Conservation (phyloP, 2,329 filamentous ascomycete genomes). For the Aureobasidium sp. region DNA sequence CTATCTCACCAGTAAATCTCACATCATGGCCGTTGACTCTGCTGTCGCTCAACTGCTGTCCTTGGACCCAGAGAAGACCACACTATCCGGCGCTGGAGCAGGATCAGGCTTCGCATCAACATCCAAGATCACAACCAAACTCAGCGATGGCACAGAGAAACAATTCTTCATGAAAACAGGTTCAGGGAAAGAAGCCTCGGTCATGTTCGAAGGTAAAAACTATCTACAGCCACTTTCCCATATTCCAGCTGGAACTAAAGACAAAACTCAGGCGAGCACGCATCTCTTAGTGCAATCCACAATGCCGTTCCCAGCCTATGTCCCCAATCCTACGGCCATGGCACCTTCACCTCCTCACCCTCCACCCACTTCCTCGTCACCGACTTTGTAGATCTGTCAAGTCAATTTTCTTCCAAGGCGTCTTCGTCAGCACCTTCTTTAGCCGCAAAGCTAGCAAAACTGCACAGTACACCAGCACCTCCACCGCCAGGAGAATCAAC, state of each 20-base stretch:
- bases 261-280: constrained; percentile 57
- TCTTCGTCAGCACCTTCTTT: constrained; percentile 44
- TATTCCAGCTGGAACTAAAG: constrained; percentile 18
- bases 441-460: constrained; percentile 65
- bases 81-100: constrained; percentile 50
- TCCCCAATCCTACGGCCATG: constrained; percentile 66
- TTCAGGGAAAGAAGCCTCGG: constrained; percentile 46
- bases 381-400: constrained; percentile 66
- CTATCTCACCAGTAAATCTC: not conserved
- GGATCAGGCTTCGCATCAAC: constrained; percentile 58
- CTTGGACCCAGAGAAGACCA: constrained; percentile 47
- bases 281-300: constrained; percentile 76
- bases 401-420: constrained; percentile 20
- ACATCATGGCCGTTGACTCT: constrained; percentile 47
- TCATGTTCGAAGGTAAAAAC: constrained; percentile 55
- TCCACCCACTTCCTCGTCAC: constrained; percentile 55
- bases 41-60: constrained; percentile 54
- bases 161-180: constrained; percentile 68
- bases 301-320: constrained; percentile 63
- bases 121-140: constrained; percentile 46
- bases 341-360: constrained; percentile 41
- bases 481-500: constrained; percentile 48
- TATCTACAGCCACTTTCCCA: not conserved
- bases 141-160: constrained; percentile 40
- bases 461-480: constrained; percentile 71